A percentile compares a stretch with the other conserved stretches of the same genome.
phyloP scores from a whole-genome alignment of 345 rosid genomes.

The Brassica napus region Da-Ae NC_063442.1:4301001-4301500 shows the following conservation, averaged over 20 bases:
- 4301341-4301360: background rate
- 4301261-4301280: background rate
- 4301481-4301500: conserved; percentile 5
- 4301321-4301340: background rate
- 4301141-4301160: background rate
- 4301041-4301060: background rate
- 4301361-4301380: background rate
- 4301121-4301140: background rate
- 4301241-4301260: background rate
- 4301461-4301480: conserved; percentile 5
- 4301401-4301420: background rate
- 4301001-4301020: no score
- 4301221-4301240: background rate
- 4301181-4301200: background rate
- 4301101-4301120: background rate
- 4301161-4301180: background rate
- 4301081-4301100: background rate
- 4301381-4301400: background rate
- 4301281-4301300: background rate
- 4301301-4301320: background rate
- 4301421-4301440: background rate
- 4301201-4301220: background rate
- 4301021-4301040: no score
- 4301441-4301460: background rate
- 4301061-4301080: background rate